Evolutionary conservation across 441 rosid genomes (phyloP), one percentile per base, ranked within the genome.

Genomic region (Erodium texanum): DNA sequence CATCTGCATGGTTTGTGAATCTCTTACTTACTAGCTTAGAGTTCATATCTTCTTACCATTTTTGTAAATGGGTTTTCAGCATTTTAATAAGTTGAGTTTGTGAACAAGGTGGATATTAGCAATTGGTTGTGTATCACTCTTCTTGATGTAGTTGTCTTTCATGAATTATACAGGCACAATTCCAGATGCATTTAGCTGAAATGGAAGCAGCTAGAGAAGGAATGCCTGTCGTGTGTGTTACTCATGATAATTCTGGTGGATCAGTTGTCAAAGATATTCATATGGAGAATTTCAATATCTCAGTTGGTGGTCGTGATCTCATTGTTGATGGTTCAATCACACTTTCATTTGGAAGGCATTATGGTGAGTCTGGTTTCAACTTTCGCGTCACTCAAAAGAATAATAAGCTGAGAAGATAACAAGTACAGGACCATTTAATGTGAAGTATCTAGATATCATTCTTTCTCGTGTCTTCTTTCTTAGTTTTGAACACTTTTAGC

Each of bases 301-400:
- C 97, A 70, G 96, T 94, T 65, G 97, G 97, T 67, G 99, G 97
- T 65, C 99, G 97, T 34, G 99, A 91, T 84, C 92, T 94, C 19
- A 89, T 94, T 66, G 93, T 94, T 0, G 99, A 89, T 75, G 99
- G 96, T 70, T 62, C 88, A 1, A 76, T 94, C 67, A 88, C 96
- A 0, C 96, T 94, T 70, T 87, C 99, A 71, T 88, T 82, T 67
- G 99, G 99, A 74, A 89, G 99, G 78, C 97, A 94, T 68, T 94
- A 91, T 45, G 99, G 97, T 93, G 59, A 67, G 93, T 77, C 83
- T 58, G 8, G 7, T 43, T 78, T 34, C 66, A 66, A 65, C 6
- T 38, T 63, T 64, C 2, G 48, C 63, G 41, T 22, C 50, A 41
- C 36, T 64, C 67, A 29, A 62, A 74, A 67, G 68, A 64, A 24